Base-by-base conservation (phyloP, 495 filamentous ascomycete species). In the Rhypophila decipiens region DNA sequence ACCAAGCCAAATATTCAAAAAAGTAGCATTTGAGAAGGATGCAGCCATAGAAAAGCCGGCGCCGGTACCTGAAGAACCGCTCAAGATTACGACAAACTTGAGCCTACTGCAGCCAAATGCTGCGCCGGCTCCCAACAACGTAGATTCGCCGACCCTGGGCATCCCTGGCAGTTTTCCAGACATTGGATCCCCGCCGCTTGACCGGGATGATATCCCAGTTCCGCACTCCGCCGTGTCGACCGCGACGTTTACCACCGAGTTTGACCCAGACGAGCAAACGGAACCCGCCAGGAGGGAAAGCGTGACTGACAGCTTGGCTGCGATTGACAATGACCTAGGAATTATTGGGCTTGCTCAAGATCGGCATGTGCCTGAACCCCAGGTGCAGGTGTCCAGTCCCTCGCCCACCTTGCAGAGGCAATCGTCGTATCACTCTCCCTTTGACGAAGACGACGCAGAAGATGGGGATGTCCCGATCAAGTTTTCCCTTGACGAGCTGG, bases 91-190 rank as follows among this genome's bases (percentile, higher is more conserved):
- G 21, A 59, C 66, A 23, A 56, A 61, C 31, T 45, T 59, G 24
- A 27, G 50, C 22, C 47, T 46, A 13, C 44, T 58, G 11, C 51
- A 51, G 18, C 44, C 51, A 24, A 33, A 50, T 23, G 43, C n/a
- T n/a, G 47, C 47, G 24, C 5, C 44, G 10, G 18, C 20, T 12
- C 17, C 41, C 3, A 40, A n/a, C n/a, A n/a, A 53, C 19, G 8
- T 36, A 12, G 85, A 88, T 51, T 88, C 86, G 19, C 84, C 84
- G 9, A 86, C 78, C 1, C 65, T 93, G 20, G 87, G 87, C 11
- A 77, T 83, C 41, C 79, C 81, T 10, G 77, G 76, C 27, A 73
- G 72, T 36, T 80, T 81, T 44, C 67, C 74, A 18, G 48, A 55
- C 19, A 38, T 42, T 20, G 58, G 41, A 24, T 63, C 64, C 24